phyloP scores from a whole-genome alignment of 2,329 filamentous ascomycete genomes.

The Gyromitra esculenta region DNA sequence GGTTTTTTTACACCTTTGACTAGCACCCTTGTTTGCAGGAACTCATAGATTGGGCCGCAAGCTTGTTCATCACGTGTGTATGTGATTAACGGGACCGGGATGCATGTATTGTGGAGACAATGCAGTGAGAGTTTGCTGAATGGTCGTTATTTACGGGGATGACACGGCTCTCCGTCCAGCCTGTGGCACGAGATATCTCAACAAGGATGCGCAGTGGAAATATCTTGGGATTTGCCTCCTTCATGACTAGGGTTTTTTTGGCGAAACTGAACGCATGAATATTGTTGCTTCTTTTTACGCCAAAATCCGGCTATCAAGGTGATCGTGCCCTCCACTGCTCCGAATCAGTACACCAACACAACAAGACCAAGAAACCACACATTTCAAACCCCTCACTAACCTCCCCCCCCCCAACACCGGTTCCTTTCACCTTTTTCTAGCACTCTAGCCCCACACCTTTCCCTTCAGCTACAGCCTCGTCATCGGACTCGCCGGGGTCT shows the following conservation, averaged over 20 bases:
- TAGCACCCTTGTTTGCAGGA: slow-evolving; percentile 51
- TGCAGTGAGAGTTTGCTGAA: slow-evolving; percentile 52
- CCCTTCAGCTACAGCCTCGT: slow-evolving; percentile 51
- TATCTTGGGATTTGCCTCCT: slow-evolving; percentile 52
- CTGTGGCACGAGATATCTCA: slow-evolving; percentile 55
- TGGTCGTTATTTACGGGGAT: slow-evolving; percentile 54
- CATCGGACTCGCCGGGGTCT: slow-evolving; percentile 45
- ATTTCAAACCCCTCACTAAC: slow-evolving; percentile 54
- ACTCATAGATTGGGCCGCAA: slow-evolving; percentile 54
- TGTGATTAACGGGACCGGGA: slow-evolving; percentile 54
- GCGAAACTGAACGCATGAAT: slow-evolving; percentile 53
- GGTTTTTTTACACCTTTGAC: slow-evolving; percentile 38
- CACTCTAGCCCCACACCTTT: slow-evolving; percentile 48
- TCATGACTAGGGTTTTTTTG: slow-evolving; percentile 51
- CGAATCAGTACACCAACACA: slow-evolving; percentile 54
- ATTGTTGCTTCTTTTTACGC: slow-evolving; percentile 54
- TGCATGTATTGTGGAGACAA: slow-evolving; percentile 54
- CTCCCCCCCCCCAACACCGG: slow-evolving; percentile 47
- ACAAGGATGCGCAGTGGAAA: slow-evolving; percentile 47
- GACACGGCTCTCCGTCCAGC: slow-evolving; percentile 46
- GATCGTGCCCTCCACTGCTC: slow-evolving; percentile 49
- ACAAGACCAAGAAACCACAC: slow-evolving; percentile 50
- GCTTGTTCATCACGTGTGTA: slow-evolving; percentile 54
- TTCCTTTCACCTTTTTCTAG: slow-evolving; percentile 52
- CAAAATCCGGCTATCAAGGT: slow-evolving; percentile 51